A percentile compares a stretch with the other conserved stretches of the same genome.
Conservation (phyloP, 371 early-diverging fungal genomes). For the Mortierella sp. region DNA sequence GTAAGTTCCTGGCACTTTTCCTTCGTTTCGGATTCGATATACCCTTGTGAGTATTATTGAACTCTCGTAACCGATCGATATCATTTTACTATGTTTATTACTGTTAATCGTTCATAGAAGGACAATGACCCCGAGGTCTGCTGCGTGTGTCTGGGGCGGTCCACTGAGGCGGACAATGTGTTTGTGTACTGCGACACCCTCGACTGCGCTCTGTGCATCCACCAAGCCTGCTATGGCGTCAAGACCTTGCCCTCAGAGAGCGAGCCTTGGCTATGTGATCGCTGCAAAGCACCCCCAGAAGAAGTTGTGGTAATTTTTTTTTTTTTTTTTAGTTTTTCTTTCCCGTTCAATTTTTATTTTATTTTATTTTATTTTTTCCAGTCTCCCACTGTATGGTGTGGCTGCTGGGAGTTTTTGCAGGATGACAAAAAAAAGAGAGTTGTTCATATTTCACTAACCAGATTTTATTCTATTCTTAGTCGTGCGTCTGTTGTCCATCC, state of each 20-base stretch:
- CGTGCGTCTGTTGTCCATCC: slow-evolving; percentile 63
- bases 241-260: slow-evolving; percentile 51
- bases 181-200: slow-evolving; percentile 64
- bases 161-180: slow-evolving; percentile 56
- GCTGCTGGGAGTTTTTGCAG: too few relatives aligned
- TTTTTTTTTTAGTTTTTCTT: slow-evolving; percentile 4
- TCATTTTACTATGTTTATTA: slow-evolving; percentile 3
- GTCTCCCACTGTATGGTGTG: too few relatives aligned
- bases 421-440: too few relatives aligned
- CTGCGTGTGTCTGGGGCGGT: slow-evolving; percentile 61
- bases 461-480: slow-evolving; percentile 42
- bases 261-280: slow-evolving; percentile 63
- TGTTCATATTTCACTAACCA: slow-evolving; percentile 6
- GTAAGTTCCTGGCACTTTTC: slow-evolving; percentile 9
- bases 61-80: too few relatives aligned
- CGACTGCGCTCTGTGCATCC: slow-evolving; percentile 62
- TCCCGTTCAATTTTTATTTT: slow-evolving; percentile 7
- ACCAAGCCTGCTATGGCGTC: slow-evolving; percentile 62
- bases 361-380: slow-evolving; percentile 8
- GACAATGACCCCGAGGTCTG: slow-evolving; percentile 62
- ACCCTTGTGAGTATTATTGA: too few relatives aligned
- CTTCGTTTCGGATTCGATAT: slow-evolving; percentile 1
- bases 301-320: slow-evolving; percentile 55
- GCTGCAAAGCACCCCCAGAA: slow-evolving; percentile 56
- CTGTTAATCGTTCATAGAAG: slow-evolving; percentile 33